Evolutionary conservation across 2,329 filamentous ascomycete genomes (phyloP).

Genomic region (Calycina herbarum): DNA sequence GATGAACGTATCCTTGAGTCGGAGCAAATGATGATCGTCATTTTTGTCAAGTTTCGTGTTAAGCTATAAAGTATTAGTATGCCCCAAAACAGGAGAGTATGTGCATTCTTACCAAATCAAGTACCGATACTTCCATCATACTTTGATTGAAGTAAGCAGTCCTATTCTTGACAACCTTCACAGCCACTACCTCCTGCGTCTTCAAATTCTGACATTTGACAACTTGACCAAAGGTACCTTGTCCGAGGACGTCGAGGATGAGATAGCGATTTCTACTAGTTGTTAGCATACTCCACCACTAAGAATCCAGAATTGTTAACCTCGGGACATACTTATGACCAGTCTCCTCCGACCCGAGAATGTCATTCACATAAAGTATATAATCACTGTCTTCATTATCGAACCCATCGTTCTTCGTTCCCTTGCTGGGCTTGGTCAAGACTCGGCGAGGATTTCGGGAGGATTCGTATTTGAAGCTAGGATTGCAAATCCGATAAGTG

Average conservation of each 20-base stretch:
- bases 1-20: conserved; percentile 97
- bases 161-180: conserved; percentile 98
- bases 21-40: conserved; percentile 92
- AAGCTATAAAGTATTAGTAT: conserved; percentile 54
- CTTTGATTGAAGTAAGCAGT: conserved; percentile 99
- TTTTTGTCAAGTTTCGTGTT: conserved; percentile 99
- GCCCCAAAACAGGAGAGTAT: not conserved
- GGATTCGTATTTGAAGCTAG: conserved; percentile 97
- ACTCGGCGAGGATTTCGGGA: conserved; percentile 94
- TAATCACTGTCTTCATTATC: conserved; percentile 99
- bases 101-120: conserved; percentile 72
- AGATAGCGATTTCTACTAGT: conserved; percentile 80
- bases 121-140: conserved; percentile 99
- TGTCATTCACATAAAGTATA: conserved; percentile 98
- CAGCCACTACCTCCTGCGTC: conserved; percentile 96
- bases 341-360: conserved; percentile 94
- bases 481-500: conserved; percentile 98
- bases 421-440: conserved; percentile 97
- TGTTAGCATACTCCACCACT: conserved; percentile 33
- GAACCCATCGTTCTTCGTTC: conserved; percentile 96
- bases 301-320: conserved; percentile 25
- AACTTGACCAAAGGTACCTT: conserved; percentile 97
- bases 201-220: conserved; percentile 99
- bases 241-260: conserved; percentile 93
- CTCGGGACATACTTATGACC: conserved; percentile 77